phyloP scores from a whole-genome alignment of 2,329 filamentous ascomycete genomes.

The Fusarium paranaense region DNA sequence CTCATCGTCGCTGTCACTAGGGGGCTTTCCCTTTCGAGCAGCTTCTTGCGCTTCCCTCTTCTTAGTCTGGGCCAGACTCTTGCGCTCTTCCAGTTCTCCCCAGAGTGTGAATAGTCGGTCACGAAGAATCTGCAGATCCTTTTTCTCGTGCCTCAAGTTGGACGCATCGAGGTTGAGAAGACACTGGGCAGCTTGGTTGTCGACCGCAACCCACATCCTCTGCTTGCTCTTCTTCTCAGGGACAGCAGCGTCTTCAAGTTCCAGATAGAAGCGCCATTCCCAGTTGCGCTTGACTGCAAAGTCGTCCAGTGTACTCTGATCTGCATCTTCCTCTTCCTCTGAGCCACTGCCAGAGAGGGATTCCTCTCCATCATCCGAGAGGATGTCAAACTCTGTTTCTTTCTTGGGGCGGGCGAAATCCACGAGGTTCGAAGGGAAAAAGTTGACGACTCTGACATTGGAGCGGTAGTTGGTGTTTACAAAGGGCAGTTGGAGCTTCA shows the following conservation, averaged over 20 bases:
- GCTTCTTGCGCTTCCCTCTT: conserved; percentile 41
- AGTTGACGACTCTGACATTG: conserved; percentile 84
- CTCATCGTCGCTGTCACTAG: conserved; percentile 54
- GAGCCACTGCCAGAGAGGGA: conserved; percentile 19
- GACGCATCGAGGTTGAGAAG: conserved; percentile 61
- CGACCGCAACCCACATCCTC: conserved; percentile 76
- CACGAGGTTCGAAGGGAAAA: conserved; percentile 74
- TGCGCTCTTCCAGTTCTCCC: conserved; percentile 85
- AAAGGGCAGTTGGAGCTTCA: conserved; percentile 72
- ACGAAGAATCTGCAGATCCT: conserved; percentile 65
- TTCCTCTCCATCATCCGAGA: conserved; percentile 57
- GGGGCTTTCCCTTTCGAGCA: conserved; percentile 48
- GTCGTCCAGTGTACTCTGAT: conserved; percentile 36
- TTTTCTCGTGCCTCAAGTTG: conserved; percentile 65
- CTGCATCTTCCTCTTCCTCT: conserved; percentile 18
- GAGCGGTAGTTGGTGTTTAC: conserved; percentile 77
- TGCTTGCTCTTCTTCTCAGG: conserved; percentile 50
- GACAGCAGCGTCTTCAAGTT: conserved; percentile 76
- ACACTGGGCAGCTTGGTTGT: conserved; percentile 64
- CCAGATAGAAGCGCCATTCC: conserved; percentile 87
- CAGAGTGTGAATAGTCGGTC: conserved; percentile 83
- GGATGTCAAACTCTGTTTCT: conserved; percentile 58
- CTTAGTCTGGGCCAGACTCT: conserved; percentile 53
- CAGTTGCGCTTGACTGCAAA: conserved; percentile 59
- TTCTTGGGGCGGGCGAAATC: conserved; percentile 72